A percentile compares a stretch with the other conserved stretches of the same genome.
These are phyloP conservation scores for Saturnispora sanitii DNA, from an alignment of 805 yeast genomes.

Conservation along the genomic window DNA sequence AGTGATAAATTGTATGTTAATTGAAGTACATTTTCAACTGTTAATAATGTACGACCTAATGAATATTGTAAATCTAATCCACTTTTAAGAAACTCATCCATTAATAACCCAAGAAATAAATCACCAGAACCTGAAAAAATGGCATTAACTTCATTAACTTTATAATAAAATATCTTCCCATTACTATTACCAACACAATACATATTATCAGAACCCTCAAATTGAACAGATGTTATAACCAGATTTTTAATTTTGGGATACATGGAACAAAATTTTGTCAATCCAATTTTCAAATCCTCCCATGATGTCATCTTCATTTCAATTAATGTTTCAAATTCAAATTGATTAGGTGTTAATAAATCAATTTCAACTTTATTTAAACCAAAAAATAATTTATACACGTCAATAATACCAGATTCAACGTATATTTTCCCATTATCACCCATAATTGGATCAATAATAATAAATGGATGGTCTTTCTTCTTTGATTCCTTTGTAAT, in stretches of 20 bases:
- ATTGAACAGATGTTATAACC: conserved; percentile 48
- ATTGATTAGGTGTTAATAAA: conserved; percentile 63
- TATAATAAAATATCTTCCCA: conserved; percentile 26
- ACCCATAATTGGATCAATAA: conserved; percentile 87
- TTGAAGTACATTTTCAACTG: conserved; percentile 33
- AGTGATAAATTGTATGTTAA: conserved; percentile 27
- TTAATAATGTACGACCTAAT: conserved; percentile 30
- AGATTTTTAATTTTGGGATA: conserved; percentile 38
- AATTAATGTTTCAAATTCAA: conserved; percentile 57
- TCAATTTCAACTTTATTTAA: conserved; percentile 25
- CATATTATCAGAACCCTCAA: conserved; percentile 19
- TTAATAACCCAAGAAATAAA: conserved; percentile 51
- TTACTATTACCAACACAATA: conserved; percentile 36
- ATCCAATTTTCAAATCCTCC: conserved; percentile 29
- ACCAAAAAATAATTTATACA: conserved; percentile 42
- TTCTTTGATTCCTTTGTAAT: conserved; percentile 14
- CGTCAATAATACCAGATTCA: conserved; percentile 40
- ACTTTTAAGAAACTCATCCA: conserved; percentile 36
- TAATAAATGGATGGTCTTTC: conserved; percentile 35
- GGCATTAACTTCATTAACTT: conserved; percentile 44
- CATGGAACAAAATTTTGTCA: conserved; percentile 31
- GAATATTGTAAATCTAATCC: conserved; percentile 24
- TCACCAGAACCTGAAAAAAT: conserved; percentile 71
- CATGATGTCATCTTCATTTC: conserved; percentile 34
- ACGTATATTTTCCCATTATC: conserved; percentile 83